These are phyloP conservation scores for Geotrichum reessii DNA, from an alignment of 1,139 yeast species.

Conservation along the genomic window DNA sequence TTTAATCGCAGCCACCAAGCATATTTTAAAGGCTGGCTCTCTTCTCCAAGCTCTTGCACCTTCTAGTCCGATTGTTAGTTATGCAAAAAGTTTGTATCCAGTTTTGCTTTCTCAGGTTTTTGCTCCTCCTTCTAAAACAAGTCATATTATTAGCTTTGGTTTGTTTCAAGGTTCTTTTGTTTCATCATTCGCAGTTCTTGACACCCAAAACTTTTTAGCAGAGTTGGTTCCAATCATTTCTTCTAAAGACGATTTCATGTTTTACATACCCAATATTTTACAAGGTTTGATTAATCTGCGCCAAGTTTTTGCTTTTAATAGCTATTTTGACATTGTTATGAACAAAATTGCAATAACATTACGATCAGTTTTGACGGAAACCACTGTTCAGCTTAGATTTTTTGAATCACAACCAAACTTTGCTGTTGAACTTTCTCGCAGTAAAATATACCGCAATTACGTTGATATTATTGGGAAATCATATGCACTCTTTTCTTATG, in stretches of 20 bases:
- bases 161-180: constrained; percentile 19
- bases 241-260: constrained; percentile 15
- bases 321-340: constrained; percentile 9
- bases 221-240: constrained; percentile 16
- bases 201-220: constrained; percentile 8
- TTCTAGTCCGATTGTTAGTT: constrained; percentile 15
- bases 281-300: constrained; percentile 19
- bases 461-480: constrained; percentile 16
- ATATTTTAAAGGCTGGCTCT: constrained; percentile 15
- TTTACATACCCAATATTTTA: constrained; percentile 19
- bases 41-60: constrained; percentile 7
- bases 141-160: constrained; percentile 4
- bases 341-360: not conserved
- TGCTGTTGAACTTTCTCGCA: constrained; percentile 10
- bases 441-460: constrained; percentile 13
- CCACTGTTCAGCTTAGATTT: constrained; percentile 19
- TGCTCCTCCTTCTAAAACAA: constrained; percentile 12
- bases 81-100: constrained; percentile 17
- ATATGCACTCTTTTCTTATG: constrained; percentile 23
- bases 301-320: constrained; percentile 11
- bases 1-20: constrained; percentile 1
- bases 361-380: constrained; percentile 5
- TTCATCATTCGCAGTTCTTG: constrained; percentile 15
- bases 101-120: constrained; percentile 15
- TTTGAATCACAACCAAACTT: constrained; percentile 19